Base-by-base conservation (phyloP, 2,329 filamentous ascomycete species). In the Coniochaeta sp. region DNA sequence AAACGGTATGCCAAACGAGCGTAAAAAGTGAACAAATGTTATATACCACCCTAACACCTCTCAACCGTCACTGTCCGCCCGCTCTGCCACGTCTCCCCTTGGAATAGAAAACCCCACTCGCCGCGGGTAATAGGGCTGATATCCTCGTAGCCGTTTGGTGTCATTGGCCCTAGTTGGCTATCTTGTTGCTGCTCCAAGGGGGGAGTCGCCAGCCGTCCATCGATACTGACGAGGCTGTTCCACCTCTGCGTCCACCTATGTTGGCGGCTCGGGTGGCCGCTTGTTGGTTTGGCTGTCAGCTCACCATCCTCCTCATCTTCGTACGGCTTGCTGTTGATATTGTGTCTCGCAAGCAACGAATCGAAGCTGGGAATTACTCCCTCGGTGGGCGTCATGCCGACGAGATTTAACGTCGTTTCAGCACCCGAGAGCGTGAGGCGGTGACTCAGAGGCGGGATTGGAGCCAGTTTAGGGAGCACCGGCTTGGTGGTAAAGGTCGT, bases 81-180 rank as follows among this genome's bases (percentile, higher is more conserved):
- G 52, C 72, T 74, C 54, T 22, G 28, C 63, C 56, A 58, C 12
- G 34, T 44, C 22, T 77, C 75, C 3, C 80, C 79, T 44, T 77
- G 74, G 73, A 85, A 83, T 64, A 88, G 69, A 66, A 84, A 83
- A 0, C 83, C 81, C 85, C 85, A 88, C 70, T 87, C 85, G 6
- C 82, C 82, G 44, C 81, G 76, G 9, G 85, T 87, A 26, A 82
- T 79, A 6, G 85, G 85, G 57, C 83, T 86, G 60, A 87, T 83
- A 66, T 88, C 85, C 22, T 85, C 83, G 63, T 82, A 84, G 8
- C 74, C 79, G 63, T 86, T 84, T 1, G 83, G 84, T 60, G 84
- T 87, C 71, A 74, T 70, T 1, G 83, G 80, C 0, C 81, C 82
- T 22, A 78, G 64, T 56, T 61, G 68, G 59, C 70, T 67, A 68